Percentiles rank a stretch among this genome's conserved stretches.
Conservation (phyloP, 176 grass and related monocot species). For the Pontederia crassipes region DNA sequence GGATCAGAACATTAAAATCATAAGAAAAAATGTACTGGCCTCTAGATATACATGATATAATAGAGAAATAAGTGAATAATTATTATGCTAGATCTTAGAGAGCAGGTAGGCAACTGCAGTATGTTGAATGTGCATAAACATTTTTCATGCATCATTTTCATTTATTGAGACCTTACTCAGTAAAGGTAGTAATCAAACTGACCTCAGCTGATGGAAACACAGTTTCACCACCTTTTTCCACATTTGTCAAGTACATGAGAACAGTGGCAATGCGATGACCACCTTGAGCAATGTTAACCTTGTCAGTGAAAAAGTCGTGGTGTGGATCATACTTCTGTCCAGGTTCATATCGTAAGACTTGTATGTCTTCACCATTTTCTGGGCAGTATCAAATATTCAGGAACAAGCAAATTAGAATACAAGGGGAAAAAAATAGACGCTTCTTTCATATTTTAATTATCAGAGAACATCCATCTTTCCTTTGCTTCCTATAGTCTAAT, state of each 20-base stretch:
- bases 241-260: constrained; percentile 74
- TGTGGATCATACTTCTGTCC: constrained; percentile 80
- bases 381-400: constrained; percentile 11
- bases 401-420: constrained; percentile 15
- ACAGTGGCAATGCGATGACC: constrained; percentile 85
- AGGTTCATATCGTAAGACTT: constrained; percentile 65
- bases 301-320: constrained; percentile 83
- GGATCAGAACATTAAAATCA: constrained; percentile 8
- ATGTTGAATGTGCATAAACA: too few relatives aligned
- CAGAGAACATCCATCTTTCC: not conserved
- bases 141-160: too few relatives aligned
- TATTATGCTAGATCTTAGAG: too few relatives aligned
- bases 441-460: not conserved
- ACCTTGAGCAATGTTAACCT: constrained; percentile 60
- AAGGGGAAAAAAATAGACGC: constrained; percentile 10
- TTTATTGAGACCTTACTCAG: not conserved
- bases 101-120: too few relatives aligned
- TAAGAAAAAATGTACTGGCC: too few relatives aligned
- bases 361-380: constrained; percentile 96
- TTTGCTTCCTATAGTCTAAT: constrained; percentile 10
- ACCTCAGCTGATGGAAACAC: constrained; percentile 87
- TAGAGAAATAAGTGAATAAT: too few relatives aligned
- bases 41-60: too few relatives aligned
- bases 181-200: not conserved
- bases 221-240: constrained; percentile 84